Base-by-base conservation (phyloP, 805 yeast species). In the Maudiozyma serrabonitensis region DNA sequence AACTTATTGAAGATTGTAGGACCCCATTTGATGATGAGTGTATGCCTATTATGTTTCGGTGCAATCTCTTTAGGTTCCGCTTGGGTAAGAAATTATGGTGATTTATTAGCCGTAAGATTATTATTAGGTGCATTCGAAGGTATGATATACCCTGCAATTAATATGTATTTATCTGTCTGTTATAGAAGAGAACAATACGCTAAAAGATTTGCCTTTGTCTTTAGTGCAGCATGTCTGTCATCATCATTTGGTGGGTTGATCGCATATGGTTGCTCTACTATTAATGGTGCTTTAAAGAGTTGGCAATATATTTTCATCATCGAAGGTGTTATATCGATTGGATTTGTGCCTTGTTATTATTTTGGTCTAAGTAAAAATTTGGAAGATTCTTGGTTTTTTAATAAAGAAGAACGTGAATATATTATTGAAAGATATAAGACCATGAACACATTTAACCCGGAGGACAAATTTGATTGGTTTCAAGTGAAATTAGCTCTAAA, bases 191-290 rank as follows among this genome's bases (percentile, higher is more conserved):
- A 68, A 45, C 81, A 78, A 55, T 69, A 74, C 51, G 78, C 78
- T 1, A 63, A 69, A 25, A 65, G 82, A 44, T 65, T 74, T 52
- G 72, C 79, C 6, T 69, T 71, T 48, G 70, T 79, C 43, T 77
- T 77, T 57, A 68, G 75, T 34, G 74, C 79, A 28, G 75, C 82
- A 9, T 75, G 78, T 50, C 58, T 79, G 39, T 74, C 81, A 8
- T 75, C 79, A 41, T 79, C 80, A 1, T 76, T 79, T 59, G 80
- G 81, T 46, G 83, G 84, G n/a, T 61, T 75, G 23, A 68, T 76
- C 28, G 72, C 75, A 0, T 72, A 68, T 50, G 81, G 76, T 19
- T 67, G 79, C 45, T 60, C 72, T 8, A 59, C 63, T 35, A 69
- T 75, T 53, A 59, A 67, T 43, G 75, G 73, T 8, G 66, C 69